Base-by-base conservation (phyloP, 345 rosid species). In the Moringa oleifera region DNA sequence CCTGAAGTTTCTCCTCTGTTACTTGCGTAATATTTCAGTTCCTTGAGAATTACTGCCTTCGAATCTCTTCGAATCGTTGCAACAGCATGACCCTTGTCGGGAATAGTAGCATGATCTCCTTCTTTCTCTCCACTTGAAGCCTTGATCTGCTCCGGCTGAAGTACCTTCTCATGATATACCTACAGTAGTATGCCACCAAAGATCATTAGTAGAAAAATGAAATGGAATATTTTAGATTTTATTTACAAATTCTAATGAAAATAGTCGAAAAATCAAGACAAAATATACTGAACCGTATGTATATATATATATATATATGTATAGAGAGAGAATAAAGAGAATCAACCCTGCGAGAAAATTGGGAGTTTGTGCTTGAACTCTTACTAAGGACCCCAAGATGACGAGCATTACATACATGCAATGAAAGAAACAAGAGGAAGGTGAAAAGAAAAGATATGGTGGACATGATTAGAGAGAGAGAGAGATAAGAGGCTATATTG, bases 321-420 rank as follows among this genome's bases (percentile, higher is more conserved):
- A 41, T 9, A 41, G 47, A 13, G 25, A 50, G 21, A 41, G 18
- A 20, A 16, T 0, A 51, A 0, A 21, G 51, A 61, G 23, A 11
- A 20, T 41, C 18, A 24, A 65, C 78, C 71, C 56, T 46, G 70
- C 41, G 2, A 7, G 74, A 23, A 49, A 66, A 58, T 15, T 2
- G 61, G 36, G 50, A 20, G 1, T 23, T 28, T 18, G 56, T 6
- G n/a, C 19, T 4, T 7, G 62, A 47, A 49, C 46, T 53, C 23
- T 61, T 51, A 20, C 58, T 46, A 21, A 57, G 16, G 28, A 52
- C 21, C 6, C 72, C 45, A 9, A 69, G 54, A 67, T 23, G 70
- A 16, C 83, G 79, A 76, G 80, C 88, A 52, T 53, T 24, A 18
- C 74, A 78, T 69, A 77, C 60, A 72, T 71, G 75, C 71, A 76